Conservation (phyloP, 2,329 filamentous ascomycete genomes). For the Aspergillus latus region DNA sequence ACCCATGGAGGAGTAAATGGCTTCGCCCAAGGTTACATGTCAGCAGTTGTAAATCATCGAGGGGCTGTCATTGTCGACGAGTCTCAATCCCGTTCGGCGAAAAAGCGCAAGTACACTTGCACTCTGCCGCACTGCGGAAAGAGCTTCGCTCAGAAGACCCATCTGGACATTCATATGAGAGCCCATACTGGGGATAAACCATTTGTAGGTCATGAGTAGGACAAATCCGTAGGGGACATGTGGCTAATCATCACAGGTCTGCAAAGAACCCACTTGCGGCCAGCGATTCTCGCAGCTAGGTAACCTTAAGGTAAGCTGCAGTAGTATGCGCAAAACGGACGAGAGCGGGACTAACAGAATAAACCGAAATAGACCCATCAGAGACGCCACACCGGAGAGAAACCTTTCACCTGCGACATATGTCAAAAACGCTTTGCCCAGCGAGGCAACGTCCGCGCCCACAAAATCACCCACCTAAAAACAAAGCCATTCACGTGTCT, state of each 20-base stretch:
- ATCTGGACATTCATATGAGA: conserved; percentile 84
- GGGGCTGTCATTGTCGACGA: conserved; percentile 34
- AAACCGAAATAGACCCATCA: conserved; percentile 67
- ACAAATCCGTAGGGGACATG: too few species aligned
- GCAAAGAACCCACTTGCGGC: conserved; percentile 70
- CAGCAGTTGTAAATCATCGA: conserved; percentile 21
- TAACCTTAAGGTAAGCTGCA: conserved; percentile 70
- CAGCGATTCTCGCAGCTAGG: conserved; percentile 85
- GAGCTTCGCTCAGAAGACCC: conserved; percentile 86
- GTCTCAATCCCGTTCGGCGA: conserved; percentile 34
- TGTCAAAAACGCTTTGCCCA: conserved; percentile 84
- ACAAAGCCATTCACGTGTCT: conserved; percentile 78
- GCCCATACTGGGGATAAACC: conserved; percentile 89
- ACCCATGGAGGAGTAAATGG: conserved; percentile 25
- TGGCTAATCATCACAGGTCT: conserved; percentile 49
- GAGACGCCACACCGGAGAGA: conserved; percentile 81
- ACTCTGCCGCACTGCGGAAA: conserved; percentile 72
- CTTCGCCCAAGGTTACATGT: conserved; percentile 25
- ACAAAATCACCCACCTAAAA: conserved; percentile 76
- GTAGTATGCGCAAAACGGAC: background rate
- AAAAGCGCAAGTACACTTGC: conserved; percentile 70
- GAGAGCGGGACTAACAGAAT: background rate
- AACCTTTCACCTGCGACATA: conserved; percentile 74
- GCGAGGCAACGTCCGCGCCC: conserved; percentile 79
- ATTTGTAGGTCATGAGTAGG: conserved; percentile 62